Conservation (phyloP, 2,329 filamentous ascomycete species). For the Penicillium sp. region DNA sequence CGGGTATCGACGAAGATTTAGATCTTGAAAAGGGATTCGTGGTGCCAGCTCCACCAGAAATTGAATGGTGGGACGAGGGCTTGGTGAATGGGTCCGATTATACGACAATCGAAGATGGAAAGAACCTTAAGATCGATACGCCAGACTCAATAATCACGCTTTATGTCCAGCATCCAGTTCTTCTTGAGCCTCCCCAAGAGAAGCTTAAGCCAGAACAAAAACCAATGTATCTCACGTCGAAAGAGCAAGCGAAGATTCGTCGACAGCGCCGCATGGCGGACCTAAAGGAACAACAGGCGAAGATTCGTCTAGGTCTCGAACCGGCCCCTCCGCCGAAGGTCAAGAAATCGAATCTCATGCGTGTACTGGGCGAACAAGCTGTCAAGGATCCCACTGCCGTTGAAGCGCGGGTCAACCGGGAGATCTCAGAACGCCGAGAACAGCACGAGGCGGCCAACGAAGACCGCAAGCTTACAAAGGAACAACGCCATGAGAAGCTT, state of each 20-base stretch:
- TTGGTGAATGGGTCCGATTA: slow-evolving; percentile 78
- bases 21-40: slow-evolving; percentile 89
- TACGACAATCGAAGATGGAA: slow-evolving; percentile 67
- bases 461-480: slow-evolving; percentile 84
- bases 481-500: slow-evolving; percentile 84
- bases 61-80: slow-evolving; percentile 98
- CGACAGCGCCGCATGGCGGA: slow-evolving; percentile 90
- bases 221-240: slow-evolving; percentile 87
- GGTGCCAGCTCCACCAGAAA: slow-evolving; percentile 78
- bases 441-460: slow-evolving; percentile 81
- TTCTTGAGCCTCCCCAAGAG: slow-evolving; percentile 89
- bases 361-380: slow-evolving; percentile 86
- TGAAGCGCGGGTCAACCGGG: slow-evolving; percentile 88
- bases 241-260: slow-evolving; percentile 89
- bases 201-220: slow-evolving; percentile 79
- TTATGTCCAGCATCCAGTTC: slow-evolving; percentile 91
- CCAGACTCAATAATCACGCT: slow-evolving; percentile 86
- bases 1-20: slow-evolving; percentile 90
- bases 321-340: slow-evolving; percentile 93
- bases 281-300: slow-evolving; percentile 93
- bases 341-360: slow-evolving; percentile 97
- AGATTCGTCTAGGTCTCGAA: slow-evolving; percentile 87
- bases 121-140: slow-evolving; percentile 73
- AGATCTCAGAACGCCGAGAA: slow-evolving; percentile 84
- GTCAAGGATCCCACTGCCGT: slow-evolving; percentile 98